Percentiles rank a stretch among this genome's conserved stretches.
These are phyloP conservation scores for Daphne laureola DNA, from an alignment of 441 rosid species.

Conservation along the genomic window DNA sequence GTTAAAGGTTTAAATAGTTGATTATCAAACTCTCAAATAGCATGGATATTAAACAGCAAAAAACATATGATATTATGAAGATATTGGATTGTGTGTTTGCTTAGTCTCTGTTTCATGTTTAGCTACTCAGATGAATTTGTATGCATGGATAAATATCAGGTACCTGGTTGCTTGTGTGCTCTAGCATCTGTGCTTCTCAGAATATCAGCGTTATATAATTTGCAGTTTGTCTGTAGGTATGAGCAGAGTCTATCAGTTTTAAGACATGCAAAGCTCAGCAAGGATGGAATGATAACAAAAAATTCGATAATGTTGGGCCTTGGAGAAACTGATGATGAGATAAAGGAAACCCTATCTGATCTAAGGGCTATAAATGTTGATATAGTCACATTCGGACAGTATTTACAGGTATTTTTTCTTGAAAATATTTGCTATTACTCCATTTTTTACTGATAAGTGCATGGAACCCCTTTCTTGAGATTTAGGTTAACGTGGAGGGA, in stretches of 20 bases:
- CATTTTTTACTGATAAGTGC: too few species aligned
- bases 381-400: constrained; percentile 93
- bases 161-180: too few species aligned
- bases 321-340: constrained; percentile 86
- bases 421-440: background rate
- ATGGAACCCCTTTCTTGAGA: too few species aligned
- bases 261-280: constrained; percentile 74
- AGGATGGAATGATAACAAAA: constrained; percentile 83
- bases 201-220: constrained; percentile 8
- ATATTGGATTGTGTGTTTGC: too few species aligned
- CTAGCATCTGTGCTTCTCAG: background rate
- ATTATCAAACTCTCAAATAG: too few species aligned
- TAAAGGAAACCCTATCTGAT: constrained; percentile 83
- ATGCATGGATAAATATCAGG: too few species aligned
- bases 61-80: too few species aligned
- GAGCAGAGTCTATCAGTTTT: constrained; percentile 90
- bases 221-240: constrained; percentile 46
- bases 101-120: too few species aligned
- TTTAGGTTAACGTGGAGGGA: too few species aligned
- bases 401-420: constrained; percentile 62
- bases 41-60: too few species aligned
- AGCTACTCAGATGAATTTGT: too few species aligned
- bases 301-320: constrained; percentile 97
- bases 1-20: too few species aligned
- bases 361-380: constrained; percentile 87